Conservation (phyloP, 2,329 filamentous ascomycete genomes). For the Colletotrichum sublineola region DNA sequence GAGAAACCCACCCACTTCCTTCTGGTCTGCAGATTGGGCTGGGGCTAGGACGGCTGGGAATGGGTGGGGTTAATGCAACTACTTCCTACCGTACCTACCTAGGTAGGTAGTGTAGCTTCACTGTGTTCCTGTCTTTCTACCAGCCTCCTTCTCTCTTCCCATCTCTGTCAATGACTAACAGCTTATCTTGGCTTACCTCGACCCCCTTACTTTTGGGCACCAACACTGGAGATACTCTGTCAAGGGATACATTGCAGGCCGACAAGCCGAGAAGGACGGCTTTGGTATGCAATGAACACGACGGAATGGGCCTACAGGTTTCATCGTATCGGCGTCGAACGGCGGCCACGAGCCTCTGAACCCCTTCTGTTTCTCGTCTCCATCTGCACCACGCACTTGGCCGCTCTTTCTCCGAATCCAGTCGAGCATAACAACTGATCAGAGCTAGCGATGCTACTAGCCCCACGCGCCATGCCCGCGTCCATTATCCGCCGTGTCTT, state of each 20-base stretch:
- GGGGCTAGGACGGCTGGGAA: neutral
- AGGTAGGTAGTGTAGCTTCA: neutral
- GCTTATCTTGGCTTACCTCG: neutral
- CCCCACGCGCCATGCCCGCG: conserved; percentile 3
- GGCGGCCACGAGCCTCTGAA: conserved; percentile 10
- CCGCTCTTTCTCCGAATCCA: neutral
- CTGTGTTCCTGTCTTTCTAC: neutral
- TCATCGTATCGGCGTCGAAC: conserved; percentile 3
- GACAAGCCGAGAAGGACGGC: neutral
- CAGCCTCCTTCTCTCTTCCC: neutral
- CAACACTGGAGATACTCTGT: neutral
- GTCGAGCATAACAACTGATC: neutral
- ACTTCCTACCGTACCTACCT: neutral
- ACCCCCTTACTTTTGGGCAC: conserved; percentile 1
- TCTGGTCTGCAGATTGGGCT: conserved; percentile 17
- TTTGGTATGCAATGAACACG: neutral
- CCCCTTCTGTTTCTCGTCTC: conserved; percentile 26
- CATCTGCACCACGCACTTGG: neutral
- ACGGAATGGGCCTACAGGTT: neutral
- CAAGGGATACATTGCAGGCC: neutral
- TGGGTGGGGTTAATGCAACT: conserved; percentile 4
- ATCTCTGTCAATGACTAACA: neutral
- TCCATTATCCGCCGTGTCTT: neutral
- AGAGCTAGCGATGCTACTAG: neutral
- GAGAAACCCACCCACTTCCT: conserved; percentile 2